phyloP scores from a whole-genome alignment of 208 protist species.

The Endotrypanum monterogeii region DNA sequence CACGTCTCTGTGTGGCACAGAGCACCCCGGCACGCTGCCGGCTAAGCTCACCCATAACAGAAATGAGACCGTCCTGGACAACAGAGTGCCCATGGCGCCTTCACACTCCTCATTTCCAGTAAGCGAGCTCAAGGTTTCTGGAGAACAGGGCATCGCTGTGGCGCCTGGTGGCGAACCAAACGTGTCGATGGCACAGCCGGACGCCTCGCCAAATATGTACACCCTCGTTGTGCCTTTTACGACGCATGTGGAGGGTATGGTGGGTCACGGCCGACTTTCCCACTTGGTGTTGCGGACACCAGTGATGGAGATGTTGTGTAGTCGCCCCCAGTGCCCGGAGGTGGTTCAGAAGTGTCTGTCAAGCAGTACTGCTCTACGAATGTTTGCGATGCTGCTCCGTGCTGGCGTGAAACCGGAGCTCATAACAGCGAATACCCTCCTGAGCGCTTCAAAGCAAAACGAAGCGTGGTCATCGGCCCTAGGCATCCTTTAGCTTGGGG shows the following conservation, averaged over 20 bases:
- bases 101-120: not conserved
- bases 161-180: not conserved
- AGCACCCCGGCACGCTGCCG: too few species aligned
- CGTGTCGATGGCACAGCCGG: too few species aligned
- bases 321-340: constrained; percentile 27
- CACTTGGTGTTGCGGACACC: constrained; percentile 66
- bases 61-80: not conserved
- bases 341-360: constrained; percentile 36
- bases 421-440: constrained; percentile 60
- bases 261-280: constrained; percentile 30
- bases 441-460: constrained; percentile 41
- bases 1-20: constrained; percentile 1
- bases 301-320: constrained; percentile 23
- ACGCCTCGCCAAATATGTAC: not conserved
- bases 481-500: constrained; percentile 36
- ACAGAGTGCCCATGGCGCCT: not conserved
- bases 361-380: constrained; percentile 45
- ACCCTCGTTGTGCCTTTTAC: constrained; percentile 55
- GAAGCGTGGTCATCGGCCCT: constrained; percentile 53
- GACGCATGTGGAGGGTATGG: constrained; percentile 47
- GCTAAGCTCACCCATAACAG: too few species aligned
- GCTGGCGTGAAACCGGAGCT: constrained; percentile 53
- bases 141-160: not conserved
- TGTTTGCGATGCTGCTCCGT: constrained; percentile 55
- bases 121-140: not conserved